These are phyloP conservation scores for Leccinum imitatum DNA, from an alignment of 768 basidiomycete genomes.

Conservation along the genomic window DNA sequence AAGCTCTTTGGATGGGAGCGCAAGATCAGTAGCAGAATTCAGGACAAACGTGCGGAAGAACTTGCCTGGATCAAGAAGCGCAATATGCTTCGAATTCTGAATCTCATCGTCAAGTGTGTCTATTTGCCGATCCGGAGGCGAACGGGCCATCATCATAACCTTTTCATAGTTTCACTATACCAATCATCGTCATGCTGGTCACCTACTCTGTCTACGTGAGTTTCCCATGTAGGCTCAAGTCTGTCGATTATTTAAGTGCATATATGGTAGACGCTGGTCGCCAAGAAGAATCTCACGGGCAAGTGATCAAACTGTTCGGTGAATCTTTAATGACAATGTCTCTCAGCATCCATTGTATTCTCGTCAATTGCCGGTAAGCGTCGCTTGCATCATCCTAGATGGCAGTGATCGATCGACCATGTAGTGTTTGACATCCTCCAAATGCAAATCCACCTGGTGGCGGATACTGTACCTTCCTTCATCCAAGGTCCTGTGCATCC, in stretches of 20 bases:
- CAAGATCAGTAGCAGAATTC: slow-evolving; percentile 51
- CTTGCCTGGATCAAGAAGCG: slow-evolving; percentile 51
- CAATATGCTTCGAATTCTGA: slow-evolving; percentile 48
- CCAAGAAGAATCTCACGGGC: slow-evolving; percentile 7
- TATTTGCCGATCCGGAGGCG: slow-evolving; percentile 4
- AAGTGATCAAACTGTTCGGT: background rate
- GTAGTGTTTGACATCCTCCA: slow-evolving; percentile 7
- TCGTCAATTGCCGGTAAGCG: slow-evolving; percentile 10
- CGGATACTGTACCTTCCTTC: slow-evolving; percentile 1
- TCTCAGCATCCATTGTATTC: slow-evolving; percentile 12
- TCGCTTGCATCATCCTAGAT: background rate
- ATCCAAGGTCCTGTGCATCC: slow-evolving; percentile 22
- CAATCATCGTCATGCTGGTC: slow-evolving; percentile 60
- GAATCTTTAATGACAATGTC: background rate
- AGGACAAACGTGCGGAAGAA: slow-evolving; percentile 59
- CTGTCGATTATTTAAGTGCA: background rate
- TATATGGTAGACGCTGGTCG: slow-evolving; percentile 6
- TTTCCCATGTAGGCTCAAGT: background rate
- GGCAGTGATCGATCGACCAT: background rate
- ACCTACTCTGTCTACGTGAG: slow-evolving; percentile 62
- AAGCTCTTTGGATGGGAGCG: slow-evolving; percentile 72
- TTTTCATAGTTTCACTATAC: slow-evolving; percentile 50
- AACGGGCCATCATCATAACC: background rate
- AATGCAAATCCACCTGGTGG: background rate
- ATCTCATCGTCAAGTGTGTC: slow-evolving; percentile 19